Conservation (phyloP, 2,329 filamentous ascomycete genomes). For the Cylindrodendrum hubeiense region DNA sequence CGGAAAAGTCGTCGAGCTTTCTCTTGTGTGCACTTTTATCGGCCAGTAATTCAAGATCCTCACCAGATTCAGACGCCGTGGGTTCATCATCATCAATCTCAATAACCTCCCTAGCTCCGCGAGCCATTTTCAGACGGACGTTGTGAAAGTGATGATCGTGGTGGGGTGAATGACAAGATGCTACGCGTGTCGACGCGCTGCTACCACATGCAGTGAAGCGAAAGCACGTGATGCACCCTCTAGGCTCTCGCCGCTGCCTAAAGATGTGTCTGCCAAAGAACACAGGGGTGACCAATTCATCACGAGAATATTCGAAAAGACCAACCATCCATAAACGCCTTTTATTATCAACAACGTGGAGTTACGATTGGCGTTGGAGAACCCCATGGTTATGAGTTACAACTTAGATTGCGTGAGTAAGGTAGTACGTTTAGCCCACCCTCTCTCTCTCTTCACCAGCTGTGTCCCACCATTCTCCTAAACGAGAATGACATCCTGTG, state of each 20-base stretch:
- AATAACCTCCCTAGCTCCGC: constrained; percentile 33
- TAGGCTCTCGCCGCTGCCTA: background rate
- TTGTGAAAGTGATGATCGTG: constrained; percentile 1
- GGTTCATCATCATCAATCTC: constrained; percentile 44
- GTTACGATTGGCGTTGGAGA: no score
- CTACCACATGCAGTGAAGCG: constrained; percentile 18
- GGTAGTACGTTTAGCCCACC: background rate
- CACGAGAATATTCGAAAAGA: background rate
- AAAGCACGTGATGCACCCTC: constrained; percentile 42
- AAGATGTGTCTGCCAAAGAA: background rate
- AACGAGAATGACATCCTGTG: background rate
- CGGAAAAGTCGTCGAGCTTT: constrained; percentile 52
- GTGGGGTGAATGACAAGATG: constrained; percentile 6
- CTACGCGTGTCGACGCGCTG: constrained; percentile 34
- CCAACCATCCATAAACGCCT: background rate
- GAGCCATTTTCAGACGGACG: constrained; percentile 30
- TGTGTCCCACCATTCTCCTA: background rate
- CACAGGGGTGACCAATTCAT: background rate
- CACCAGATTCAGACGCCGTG: constrained; percentile 36
- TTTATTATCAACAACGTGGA: no score
- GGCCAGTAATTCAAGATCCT: constrained; percentile 13
- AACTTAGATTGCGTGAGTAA: background rate
- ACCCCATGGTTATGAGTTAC: no score
- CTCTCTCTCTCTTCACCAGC: background rate
- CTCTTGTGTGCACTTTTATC: constrained; percentile 48